Conservation (phyloP, 2,329 filamentous ascomycete genomes). For the Phialophora chinensis region DNA sequence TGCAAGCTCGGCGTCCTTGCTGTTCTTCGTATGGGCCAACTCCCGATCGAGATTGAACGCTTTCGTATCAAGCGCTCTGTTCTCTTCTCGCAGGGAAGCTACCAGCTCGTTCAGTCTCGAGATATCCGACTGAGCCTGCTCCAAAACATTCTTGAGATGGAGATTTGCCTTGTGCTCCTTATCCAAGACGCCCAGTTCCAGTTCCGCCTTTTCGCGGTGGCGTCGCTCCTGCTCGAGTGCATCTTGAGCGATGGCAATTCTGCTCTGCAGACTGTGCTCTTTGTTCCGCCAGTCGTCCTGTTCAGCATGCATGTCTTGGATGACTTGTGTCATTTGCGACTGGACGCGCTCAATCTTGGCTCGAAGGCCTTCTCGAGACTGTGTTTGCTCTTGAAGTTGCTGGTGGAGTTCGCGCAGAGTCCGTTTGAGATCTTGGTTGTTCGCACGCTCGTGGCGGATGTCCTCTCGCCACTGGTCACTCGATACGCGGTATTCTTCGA, state of each 20-base stretch:
- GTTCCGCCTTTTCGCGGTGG: conserved; percentile 64
- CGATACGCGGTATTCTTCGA: conserved; percentile 65
- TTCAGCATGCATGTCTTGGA: conserved; percentile 80
- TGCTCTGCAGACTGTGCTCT: conserved; percentile 62
- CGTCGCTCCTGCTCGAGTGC: conserved; percentile 72
- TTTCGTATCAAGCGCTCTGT: conserved; percentile 72
- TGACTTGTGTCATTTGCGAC: conserved; percentile 80
- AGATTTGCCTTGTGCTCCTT: conserved; percentile 76
- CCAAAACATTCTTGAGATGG: conserved; percentile 79
- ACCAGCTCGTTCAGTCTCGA: conserved; percentile 68
- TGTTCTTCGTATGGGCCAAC: conserved; percentile 81
- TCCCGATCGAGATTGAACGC: conserved; percentile 77
- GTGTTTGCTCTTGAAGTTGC: conserved; percentile 84
- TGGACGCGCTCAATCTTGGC: conserved; percentile 84
- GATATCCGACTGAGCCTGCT: conserved; percentile 64
- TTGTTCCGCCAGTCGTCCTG: conserved; percentile 77
- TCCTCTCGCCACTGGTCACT: conserved; percentile 35
- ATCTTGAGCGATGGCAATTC: conserved; percentile 61
- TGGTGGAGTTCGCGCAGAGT: conserved; percentile 60
- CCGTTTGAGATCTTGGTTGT: conserved; percentile 70
- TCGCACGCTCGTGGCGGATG: conserved; percentile 54
- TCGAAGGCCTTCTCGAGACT: conserved; percentile 82
- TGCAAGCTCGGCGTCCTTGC: conserved; percentile 78
- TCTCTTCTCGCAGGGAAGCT: conserved; percentile 58
- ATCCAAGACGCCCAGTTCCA: conserved; percentile 66